These are phyloP conservation scores for Liquidambar formosana DNA, from an alignment of 164 flowering plant genomes.

Conservation along the genomic window DNA sequence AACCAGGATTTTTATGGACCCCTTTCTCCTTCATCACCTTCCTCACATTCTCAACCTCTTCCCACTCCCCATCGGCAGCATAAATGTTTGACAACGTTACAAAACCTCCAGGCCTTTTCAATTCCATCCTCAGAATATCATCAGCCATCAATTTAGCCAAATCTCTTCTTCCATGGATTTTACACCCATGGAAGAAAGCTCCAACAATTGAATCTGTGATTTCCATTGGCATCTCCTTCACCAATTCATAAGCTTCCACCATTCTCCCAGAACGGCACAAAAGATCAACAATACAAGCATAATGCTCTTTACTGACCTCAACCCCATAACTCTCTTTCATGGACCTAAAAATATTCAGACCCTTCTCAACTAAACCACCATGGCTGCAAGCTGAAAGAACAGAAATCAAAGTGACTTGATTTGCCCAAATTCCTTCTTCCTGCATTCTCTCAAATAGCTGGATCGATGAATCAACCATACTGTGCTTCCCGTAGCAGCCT, in stretches of 20 bases:
- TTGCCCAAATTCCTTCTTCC: slow-evolving; percentile 40
- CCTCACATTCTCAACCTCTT: too few relatives aligned
- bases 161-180: slow-evolving; percentile 57
- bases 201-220: slow-evolving; percentile 56
- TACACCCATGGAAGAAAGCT: slow-evolving; percentile 73
- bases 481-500: slow-evolving; percentile 73
- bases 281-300: slow-evolving; percentile 65
- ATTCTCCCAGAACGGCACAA: slow-evolving; percentile 64
- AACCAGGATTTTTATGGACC: slow-evolving; percentile 41
- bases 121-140: slow-evolving; percentile 30
- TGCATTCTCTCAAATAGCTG: slow-evolving; percentile 58
- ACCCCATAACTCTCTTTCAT: slow-evolving; percentile 40
- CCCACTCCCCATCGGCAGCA: slow-evolving; percentile 68
- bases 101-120: slow-evolving; percentile 45
- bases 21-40: slow-evolving; percentile 55
- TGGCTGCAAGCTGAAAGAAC: slow-evolving; percentile 82
- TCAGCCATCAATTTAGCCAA: slow-evolving; percentile 51
- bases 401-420: too few relatives aligned
- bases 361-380: slow-evolving; percentile 56
- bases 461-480: slow-evolving; percentile 43
- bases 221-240: slow-evolving; percentile 39
- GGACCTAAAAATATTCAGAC: slow-evolving; percentile 45
- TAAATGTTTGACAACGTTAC: slow-evolving; percentile 66
- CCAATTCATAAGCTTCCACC: slow-evolving; percentile 57
- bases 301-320: slow-evolving; percentile 52